Base-by-base conservation (phyloP, 148 eudicot genomes). In the Arctostaphylos glauca region DNA sequence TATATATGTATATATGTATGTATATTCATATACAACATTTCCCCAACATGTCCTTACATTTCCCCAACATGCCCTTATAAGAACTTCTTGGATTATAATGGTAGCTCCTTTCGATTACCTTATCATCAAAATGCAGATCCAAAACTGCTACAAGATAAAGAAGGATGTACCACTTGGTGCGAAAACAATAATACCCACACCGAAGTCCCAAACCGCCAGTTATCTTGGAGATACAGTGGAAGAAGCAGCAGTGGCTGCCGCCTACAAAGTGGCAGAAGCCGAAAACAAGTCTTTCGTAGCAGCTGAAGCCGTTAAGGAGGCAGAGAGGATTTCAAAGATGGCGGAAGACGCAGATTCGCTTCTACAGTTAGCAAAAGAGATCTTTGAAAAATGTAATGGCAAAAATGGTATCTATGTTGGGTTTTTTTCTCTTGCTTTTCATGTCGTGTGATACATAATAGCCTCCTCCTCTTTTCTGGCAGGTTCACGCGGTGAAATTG, bases 191-290 rank as follows among this genome's bases (percentile, higher is more conserved):
- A 66, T 84, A 66, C 83, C 85, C 44, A 60, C 60, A 79, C 81
- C 85, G 5, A 85, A 86, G 77, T 44, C 84, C 72, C 87, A 83
- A 76, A 60, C 83, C 74, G 44, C 74, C 72, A 77, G 84, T 70
- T 80, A 86, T 52, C 83, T 84, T 79, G 89, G 86, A 7, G 91
- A 91, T 83, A 86, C 98, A 66, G 60, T 91, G 21, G 90, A 94
- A 85, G 92, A 88, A 48, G 95, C 93, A 5, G 91, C 93, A 54
- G 87, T 80, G 56, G 76, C 82, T 52, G 96, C 98, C 50, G 95
- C 96, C 41, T 91, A 82, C 82, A 90, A 86, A 80, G 83, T 95
- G 79, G 98, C 92, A 15, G 97, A 92, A 84, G 98, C 96, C 47
- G 98, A 95, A 84, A 87, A 90, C 64, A 89, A 86, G 80, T 86